Evolutionary conservation across 2,329 filamentous ascomycete species (phyloP).

Genomic region (Aspergillaceae sp.): DNA sequence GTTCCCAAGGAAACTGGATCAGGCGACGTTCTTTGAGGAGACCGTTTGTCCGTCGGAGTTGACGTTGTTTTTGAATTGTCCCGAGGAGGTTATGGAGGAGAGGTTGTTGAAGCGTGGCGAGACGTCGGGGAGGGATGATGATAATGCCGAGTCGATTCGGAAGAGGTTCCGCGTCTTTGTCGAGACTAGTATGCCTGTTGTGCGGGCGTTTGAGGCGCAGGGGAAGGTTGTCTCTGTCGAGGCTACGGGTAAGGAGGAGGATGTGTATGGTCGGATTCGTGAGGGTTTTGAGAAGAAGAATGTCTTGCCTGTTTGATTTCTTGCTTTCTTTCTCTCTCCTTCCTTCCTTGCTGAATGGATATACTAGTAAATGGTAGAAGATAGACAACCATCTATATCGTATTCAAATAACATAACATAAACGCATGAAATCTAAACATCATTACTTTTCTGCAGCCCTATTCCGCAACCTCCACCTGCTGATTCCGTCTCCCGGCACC

Average conservation of each 20-base stretch:
- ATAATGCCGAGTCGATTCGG: conserved; percentile 90
- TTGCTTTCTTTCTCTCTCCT: conserved; percentile 12
- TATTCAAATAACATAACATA: too few species aligned
- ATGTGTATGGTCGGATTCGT: conserved; percentile 51
- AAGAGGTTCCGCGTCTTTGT: conserved; percentile 93
- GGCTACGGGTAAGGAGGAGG: conserved; percentile 59
- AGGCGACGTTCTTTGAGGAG: conserved; percentile 88
- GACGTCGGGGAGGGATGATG: conserved; percentile 83
- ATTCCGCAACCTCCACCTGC: conserved; percentile 23
- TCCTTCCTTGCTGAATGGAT: conserved; percentile 6
- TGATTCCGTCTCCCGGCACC: conserved; percentile 22
- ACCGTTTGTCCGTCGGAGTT: conserved; percentile 74
- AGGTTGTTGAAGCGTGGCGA: conserved; percentile 81
- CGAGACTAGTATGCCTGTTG: conserved; percentile 96
- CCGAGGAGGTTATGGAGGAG: conserved; percentile 78
- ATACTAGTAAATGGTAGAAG: too few species aligned
- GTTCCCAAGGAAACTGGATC: conserved; percentile 95
- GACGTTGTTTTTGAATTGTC: conserved; percentile 90
- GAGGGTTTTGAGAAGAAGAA: conserved; percentile 40
- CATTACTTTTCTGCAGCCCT: conserved; percentile 3
- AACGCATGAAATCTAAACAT: too few species aligned
- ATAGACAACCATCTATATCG: too few species aligned
- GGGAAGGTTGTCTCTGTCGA: conserved; percentile 72
- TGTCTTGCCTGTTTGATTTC: conserved; percentile 15
- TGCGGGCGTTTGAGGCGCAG: conserved; percentile 70